A percentile compares a stretch with the other conserved stretches of the same genome.
These are phyloP conservation scores for Pseudogymnoascus sp. DNA, from an alignment of 2,329 filamentous ascomycete genomes.

Conservation along the genomic window DNA sequence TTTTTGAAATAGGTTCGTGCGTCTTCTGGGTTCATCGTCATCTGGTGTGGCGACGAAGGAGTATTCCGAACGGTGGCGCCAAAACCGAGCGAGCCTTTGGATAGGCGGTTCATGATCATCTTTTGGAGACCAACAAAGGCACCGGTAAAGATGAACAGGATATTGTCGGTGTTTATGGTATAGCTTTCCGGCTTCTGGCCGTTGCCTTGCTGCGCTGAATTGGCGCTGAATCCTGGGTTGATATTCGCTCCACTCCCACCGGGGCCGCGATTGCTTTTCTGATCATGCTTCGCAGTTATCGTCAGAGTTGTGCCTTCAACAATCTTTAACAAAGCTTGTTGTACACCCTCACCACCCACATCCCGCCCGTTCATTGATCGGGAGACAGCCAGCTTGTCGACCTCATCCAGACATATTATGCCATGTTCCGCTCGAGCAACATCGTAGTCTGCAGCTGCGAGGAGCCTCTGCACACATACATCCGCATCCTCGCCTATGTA, in stretches of 20 bases:
- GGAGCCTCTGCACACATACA: constrained; percentile 79
- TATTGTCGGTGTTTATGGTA: constrained; percentile 87
- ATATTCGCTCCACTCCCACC: constrained; percentile 15
- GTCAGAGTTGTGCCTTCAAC: constrained; percentile 94
- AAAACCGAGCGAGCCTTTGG: constrained; percentile 79
- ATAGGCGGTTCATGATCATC: constrained; percentile 76
- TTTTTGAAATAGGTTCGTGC: constrained; percentile 44
- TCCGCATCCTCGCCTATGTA: constrained; percentile 99
- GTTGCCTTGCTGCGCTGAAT: constrained; percentile 15
- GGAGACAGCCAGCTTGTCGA: constrained; percentile 78
- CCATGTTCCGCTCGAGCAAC: constrained; percentile 77
- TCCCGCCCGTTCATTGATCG: constrained; percentile 69
- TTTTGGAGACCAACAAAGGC: constrained; percentile 93
- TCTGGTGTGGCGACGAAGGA: constrained; percentile 42
- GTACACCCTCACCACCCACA: constrained; percentile 91
- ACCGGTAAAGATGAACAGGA: constrained; percentile 93
- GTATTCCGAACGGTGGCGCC: constrained; percentile 67
- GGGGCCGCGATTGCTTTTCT: constrained; percentile 33
- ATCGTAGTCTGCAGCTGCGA: constrained; percentile 87
- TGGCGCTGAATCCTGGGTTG: constrained; percentile 14
- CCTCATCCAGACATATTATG: constrained; percentile 92
- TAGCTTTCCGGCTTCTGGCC: constrained; percentile 40
- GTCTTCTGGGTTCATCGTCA: constrained; percentile 60
- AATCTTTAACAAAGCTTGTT: constrained; percentile 91
- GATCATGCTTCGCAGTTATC: constrained; percentile 75